Base-by-base conservation (phyloP, 163 green algal genomes). In the Chlamydomonas reinhardtii region DNA sequence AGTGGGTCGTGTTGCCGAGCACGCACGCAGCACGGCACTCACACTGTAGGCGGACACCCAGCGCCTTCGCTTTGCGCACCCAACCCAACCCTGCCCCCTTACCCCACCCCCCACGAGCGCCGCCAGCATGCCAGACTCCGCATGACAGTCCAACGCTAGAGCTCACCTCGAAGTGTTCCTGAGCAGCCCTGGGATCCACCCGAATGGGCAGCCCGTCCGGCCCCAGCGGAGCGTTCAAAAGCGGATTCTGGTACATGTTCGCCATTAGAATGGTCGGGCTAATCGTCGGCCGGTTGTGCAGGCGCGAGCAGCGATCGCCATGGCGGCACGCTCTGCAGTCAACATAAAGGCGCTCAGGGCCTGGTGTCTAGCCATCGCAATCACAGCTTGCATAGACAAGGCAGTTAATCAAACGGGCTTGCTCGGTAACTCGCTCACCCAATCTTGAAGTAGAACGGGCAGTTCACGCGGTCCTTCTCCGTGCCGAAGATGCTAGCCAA, bases 371-470 rank as follows among this genome's bases (percentile, higher is more conserved):
- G 14, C 1, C 14, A 56, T 2, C 11, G 9, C 1, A 17, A 17
- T 56, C 48, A 22, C 19, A 19, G 1, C 48, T 2, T 2, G 1
- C 48, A 14, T 14, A 2, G 5, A 19, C 48, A 56, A 19, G 2
- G 12, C 61, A 66, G 1, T 19, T n/a, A 19, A 31, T 31, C 0
- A 29, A 31, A 11, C 61, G 31, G 61, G 48, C 48, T 16, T 29
- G 48, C 16, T 27, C 1, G 12, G 52, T 52, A 31, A 19, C 31
- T 15, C 25, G 74, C 94, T 81, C 74, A 98, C 95, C 97, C 97
- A 80, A 99, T 99, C 91, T 99, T 99, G 91, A 99, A 99, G 93
- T 99, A 99, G 87, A 99, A 99, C 0, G 95, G 98, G 89, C 94
- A 96, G 94, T 96, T 99, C 27, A 95, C 91, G 32, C 94, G 90